Evolutionary conservation across 768 basidiomycete species (phyloP).

Genomic region (Termitomyces bulborhizus): DNA sequence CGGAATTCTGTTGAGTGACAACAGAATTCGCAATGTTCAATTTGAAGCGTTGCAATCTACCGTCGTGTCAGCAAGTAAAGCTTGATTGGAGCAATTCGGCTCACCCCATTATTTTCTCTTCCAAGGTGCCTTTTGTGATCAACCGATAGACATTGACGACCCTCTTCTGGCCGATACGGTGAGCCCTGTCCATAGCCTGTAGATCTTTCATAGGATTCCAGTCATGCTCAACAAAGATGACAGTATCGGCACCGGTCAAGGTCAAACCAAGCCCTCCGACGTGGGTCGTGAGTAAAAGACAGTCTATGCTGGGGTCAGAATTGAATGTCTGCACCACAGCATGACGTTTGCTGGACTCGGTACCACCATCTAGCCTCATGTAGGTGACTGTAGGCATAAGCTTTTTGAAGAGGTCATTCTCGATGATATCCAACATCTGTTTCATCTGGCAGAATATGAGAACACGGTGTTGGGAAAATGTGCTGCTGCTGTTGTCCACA

Average conservation of each 20-base stretch:
- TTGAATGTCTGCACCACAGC: conserved; percentile 98
- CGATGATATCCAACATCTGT: conserved; percentile 97
- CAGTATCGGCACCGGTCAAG: conserved; percentile 96
- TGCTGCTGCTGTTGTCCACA: conserved; percentile 42
- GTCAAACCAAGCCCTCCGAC: conserved; percentile 96
- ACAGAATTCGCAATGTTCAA: conserved; percentile 96
- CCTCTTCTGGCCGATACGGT: conserved; percentile 97
- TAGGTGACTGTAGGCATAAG: conserved; percentile 96
- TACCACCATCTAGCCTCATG: conserved; percentile 94
- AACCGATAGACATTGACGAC: conserved; percentile 98
- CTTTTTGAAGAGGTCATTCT: conserved; percentile 83
- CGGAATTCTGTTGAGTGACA: conserved; percentile 96
- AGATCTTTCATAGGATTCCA: conserved; percentile 99
- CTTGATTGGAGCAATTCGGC: conserved; percentile 18
- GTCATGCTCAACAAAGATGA: conserved; percentile 99
- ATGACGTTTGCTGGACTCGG: conserved; percentile 91
- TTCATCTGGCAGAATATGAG: conserved; percentile 99
- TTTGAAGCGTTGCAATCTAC: conserved; percentile 95
- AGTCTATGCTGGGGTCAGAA: conserved; percentile 94
- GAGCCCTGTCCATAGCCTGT: conserved; percentile 98
- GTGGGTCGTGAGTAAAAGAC: conserved; percentile 90
- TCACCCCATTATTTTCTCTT: conserved; percentile 99
- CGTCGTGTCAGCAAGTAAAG: conserved; percentile 4
- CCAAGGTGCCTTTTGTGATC: conserved; percentile 93
- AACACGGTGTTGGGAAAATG: conserved; percentile 94